These are phyloP conservation scores for Acacia pycnantha DNA, from an alignment of 331 rosid species.

Conservation along the genomic window DNA sequence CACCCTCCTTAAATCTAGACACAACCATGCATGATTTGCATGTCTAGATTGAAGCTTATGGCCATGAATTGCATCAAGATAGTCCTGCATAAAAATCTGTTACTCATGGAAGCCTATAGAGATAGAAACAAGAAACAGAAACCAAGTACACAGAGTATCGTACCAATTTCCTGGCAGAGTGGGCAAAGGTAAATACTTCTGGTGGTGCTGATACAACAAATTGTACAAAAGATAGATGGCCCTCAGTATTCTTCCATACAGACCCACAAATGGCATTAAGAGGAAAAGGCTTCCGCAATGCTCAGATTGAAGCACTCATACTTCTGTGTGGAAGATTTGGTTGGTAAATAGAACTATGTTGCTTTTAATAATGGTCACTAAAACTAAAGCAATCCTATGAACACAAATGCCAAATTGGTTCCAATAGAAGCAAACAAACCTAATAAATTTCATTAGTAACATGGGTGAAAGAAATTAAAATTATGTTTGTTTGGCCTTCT, in stretches of 20 bases:
- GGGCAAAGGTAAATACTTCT: conserved; percentile 79
- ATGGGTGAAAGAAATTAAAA: too few relatives aligned
- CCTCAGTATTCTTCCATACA: conserved; percentile 94
- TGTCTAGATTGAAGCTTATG: conserved; percentile 75
- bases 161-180: conserved; percentile 83
- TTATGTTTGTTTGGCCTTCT: too few relatives aligned
- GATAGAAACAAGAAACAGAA: conserved; percentile 12
- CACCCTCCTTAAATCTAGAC: too few relatives aligned
- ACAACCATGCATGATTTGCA: conserved; percentile 89
- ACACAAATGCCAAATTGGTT: too few relatives aligned
- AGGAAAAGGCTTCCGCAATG: conserved; percentile 82
- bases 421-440: too few relatives aligned
- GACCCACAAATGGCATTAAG: conserved; percentile 89
- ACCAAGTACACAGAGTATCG: conserved; percentile 18
- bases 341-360: too few relatives aligned
- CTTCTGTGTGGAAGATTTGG: conserved; percentile 5
- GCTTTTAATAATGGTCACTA: too few relatives aligned
- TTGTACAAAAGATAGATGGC: conserved; percentile 88
- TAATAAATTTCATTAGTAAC: too few relatives aligned
- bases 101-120: conserved; percentile 5
- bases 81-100: conserved; percentile 48
- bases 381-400: too few relatives aligned
- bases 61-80: conserved; percentile 66
- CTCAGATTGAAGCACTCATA: conserved; percentile 34
- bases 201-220: conserved; percentile 80